Evolutionary conservation across 768 basidiomycete genomes (phyloP).

Genomic region (Tephrocybe sp.): DNA sequence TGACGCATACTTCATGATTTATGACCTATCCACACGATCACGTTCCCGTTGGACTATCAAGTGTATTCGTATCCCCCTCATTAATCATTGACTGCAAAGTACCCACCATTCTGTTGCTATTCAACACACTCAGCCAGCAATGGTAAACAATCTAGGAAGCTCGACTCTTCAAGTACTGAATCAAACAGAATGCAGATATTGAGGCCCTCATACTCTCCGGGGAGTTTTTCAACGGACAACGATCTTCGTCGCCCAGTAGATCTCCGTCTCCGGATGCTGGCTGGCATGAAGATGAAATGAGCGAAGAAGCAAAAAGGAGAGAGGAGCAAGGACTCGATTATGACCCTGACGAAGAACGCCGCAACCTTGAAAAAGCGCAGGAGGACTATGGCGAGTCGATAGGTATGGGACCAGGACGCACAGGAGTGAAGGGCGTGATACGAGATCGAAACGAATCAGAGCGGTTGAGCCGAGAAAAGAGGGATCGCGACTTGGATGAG

Average conservation of each 20-base stretch:
- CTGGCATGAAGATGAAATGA: conserved; percentile 52
- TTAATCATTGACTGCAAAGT: too few relatives aligned
- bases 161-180: conserved; percentile 1
- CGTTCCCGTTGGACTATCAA: neutral
- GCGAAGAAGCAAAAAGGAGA: conserved; percentile 34
- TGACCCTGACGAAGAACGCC: conserved; percentile 39
- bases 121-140: too few relatives aligned
- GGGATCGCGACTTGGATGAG: conserved; percentile 49
- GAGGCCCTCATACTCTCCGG: conserved; percentile 49
- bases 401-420: conserved; percentile 83
- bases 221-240: conserved; percentile 59
- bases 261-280: conserved; percentile 58
- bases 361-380: conserved; percentile 32
- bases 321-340: conserved; percentile 40
- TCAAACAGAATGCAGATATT: conserved; percentile 23
- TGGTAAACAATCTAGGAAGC: neutral
- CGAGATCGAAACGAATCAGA: conserved; percentile 75
- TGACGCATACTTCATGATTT: neutral
- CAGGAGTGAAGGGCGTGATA: conserved; percentile 87
- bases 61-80: too few relatives aligned
- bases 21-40: conserved; percentile 1
- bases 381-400: conserved; percentile 52
- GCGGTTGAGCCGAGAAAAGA: conserved; percentile 49
- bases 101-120: too few relatives aligned
- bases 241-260: conserved; percentile 63